phyloP scores from a whole-genome alignment of 805 yeast genomes.

The Nakazawaea anatomiae region DNA sequence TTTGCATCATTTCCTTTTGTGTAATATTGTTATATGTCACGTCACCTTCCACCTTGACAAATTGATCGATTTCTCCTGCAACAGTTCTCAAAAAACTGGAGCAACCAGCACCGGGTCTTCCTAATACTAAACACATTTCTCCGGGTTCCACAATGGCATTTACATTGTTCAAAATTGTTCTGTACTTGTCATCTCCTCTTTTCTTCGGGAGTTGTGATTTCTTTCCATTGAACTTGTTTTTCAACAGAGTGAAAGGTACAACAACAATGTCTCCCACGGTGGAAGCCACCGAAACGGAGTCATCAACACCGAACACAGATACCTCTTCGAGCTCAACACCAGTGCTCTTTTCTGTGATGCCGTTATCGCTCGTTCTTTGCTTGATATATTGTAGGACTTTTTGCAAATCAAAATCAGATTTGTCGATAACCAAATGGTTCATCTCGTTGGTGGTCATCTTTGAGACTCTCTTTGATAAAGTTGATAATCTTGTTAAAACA shows the following conservation, averaged over 20 bases:
- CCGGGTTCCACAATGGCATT: slow-evolving; percentile 40
- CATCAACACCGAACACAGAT: slow-evolving; percentile 38
- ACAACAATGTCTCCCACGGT: slow-evolving; percentile 38
- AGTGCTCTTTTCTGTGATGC: slow-evolving; percentile 35
- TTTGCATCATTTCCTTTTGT: slow-evolving; percentile 52
- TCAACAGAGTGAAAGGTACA: slow-evolving; percentile 12
- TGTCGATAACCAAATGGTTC: slow-evolving; percentile 19
- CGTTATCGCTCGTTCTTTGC: slow-evolving; percentile 36
- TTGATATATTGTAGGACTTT: slow-evolving; percentile 30
- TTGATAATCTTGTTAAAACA: slow-evolving; percentile 14
- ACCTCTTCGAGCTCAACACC: slow-evolving; percentile 37
- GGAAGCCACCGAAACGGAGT: slow-evolving; percentile 34
- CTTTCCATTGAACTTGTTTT: neutral
- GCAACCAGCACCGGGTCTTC: slow-evolving; percentile 80
- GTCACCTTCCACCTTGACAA: slow-evolving; percentile 45
- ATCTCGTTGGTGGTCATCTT: slow-evolving; percentile 15
- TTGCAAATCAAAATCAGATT: slow-evolving; percentile 35
- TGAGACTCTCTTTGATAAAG: slow-evolving; percentile 15
- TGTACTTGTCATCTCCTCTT: slow-evolving; percentile 9
- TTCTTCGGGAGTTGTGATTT: slow-evolving; percentile 11
- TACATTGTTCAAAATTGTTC: slow-evolving; percentile 20
- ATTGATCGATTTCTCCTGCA: slow-evolving; percentile 43
- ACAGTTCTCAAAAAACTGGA: slow-evolving; percentile 62
- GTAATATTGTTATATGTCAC: slow-evolving; percentile 57
- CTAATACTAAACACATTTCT: slow-evolving; percentile 63